Evolutionary conservation across 805 yeast genomes (phyloP), one percentile per base, ranked within the genome.

Genomic region (Danielia reshetovae): DNA sequence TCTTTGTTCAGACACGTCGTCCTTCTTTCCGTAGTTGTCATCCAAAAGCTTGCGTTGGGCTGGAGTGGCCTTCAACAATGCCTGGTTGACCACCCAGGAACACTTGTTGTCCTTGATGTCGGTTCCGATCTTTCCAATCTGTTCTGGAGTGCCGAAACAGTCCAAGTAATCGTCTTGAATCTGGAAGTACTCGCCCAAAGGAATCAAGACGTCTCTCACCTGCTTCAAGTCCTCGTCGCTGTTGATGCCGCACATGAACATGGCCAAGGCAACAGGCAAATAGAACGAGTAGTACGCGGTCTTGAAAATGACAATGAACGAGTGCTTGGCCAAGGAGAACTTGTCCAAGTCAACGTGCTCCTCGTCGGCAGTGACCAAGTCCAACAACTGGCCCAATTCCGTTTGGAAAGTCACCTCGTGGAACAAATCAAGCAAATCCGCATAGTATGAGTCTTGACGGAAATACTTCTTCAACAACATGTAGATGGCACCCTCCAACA

Each of bases 61-160:
- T 27, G 87, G 77, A 18, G 76, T 72, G 34, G 77, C 90, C 47
- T 80, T 67, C 59, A 81, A 74, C 52, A 93, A 75, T 6, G 98
- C 98, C 50, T 86, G 85, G 72, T 93, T 93, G 53, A 93, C 76
- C 36, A 93, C 80, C 99, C 99, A 93, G 28, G 96, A 85, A 65
- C 99, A 93, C 66, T 93, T 93, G 77, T 93, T 93, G 66, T 93
- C 99, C 68, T 85, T 85, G 57, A 93, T 93, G 61, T 93, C 99
- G 40, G 98, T 93, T 49, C 99, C 99, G 50, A 93, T 87, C 73
- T 93, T 93, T 45, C 99, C 99, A 56, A 89, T 93, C 55, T 90
- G 87, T 57, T 85, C 94, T 27, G 98, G 96, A 52, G 90, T 87
- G 47, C 98, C 99, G 57, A 86, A 93, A 63, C 96, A 86, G 65